Percentiles rank a stretch among this genome's conserved stretches.
phyloP scores from a whole-genome alignment of 139 green algal species.

The Volvox reticuliferus region DNA sequence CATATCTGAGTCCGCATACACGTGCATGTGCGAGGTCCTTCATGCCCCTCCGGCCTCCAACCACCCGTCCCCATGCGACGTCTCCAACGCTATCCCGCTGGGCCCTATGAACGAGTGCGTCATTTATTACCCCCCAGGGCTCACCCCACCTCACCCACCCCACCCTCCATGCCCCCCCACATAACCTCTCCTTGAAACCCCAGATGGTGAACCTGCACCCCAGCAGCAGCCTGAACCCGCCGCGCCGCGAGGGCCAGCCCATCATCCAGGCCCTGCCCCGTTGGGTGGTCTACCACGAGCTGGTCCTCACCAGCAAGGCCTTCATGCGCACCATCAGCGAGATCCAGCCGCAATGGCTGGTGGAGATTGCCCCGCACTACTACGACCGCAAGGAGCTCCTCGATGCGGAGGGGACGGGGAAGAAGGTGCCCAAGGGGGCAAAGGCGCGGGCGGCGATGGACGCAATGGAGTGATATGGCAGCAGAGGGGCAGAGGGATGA shows the following conservation, averaged over 20 bases:
- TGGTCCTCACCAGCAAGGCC: slow-evolving; percentile 98
- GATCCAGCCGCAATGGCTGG: slow-evolving; percentile 96
- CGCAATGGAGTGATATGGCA: neutral
- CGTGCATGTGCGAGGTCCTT: too few relatives aligned
- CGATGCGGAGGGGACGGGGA: slow-evolving; percentile 63
- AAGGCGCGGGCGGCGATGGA: slow-evolving; percentile 21
- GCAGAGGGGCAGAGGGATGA: neutral
- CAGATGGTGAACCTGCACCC: slow-evolving; percentile 94
- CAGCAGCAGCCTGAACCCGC: slow-evolving; percentile 74
- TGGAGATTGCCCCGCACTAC: slow-evolving; percentile 98
- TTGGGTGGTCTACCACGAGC: slow-evolving; percentile 96
- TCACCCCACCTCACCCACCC: neutral
- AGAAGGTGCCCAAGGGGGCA: slow-evolving; percentile 89
- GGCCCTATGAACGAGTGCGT: too few relatives aligned
- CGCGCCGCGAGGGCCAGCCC: neutral
- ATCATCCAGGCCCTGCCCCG: slow-evolving; percentile 76
- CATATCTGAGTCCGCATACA: too few relatives aligned
- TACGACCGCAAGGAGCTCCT: slow-evolving; percentile 87
- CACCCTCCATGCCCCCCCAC: neutral
- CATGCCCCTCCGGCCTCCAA: too few relatives aligned
- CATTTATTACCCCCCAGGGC: too few relatives aligned
- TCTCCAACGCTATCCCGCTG: too few relatives aligned
- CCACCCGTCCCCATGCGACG: too few relatives aligned
- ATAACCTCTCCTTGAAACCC: neutral
- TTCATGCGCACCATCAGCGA: slow-evolving; percentile 95